phyloP scores from a whole-genome alignment of 495 filamentous ascomycete species.

The Aspergillus diversus region DNA sequence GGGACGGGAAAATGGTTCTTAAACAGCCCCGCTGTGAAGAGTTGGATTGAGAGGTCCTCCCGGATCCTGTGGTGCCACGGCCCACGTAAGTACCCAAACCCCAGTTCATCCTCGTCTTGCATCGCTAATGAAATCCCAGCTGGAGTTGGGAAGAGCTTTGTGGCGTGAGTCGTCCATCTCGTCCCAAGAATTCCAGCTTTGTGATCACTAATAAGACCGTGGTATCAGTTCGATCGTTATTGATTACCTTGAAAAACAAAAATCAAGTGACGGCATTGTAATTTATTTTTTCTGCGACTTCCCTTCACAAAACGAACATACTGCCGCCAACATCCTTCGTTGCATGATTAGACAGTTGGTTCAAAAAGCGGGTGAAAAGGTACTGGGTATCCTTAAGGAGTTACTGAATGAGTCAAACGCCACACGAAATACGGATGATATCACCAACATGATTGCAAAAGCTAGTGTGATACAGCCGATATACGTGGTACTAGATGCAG shows the following conservation, averaged over 20 bases:
- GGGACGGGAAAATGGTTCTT: no score
- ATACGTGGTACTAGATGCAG: slow-evolving; percentile 16
- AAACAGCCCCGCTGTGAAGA: no score
- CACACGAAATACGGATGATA: slow-evolving; percentile 3
- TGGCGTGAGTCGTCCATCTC: not conserved
- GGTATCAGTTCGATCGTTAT: not conserved
- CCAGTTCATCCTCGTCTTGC: no score
- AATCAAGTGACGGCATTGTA: not conserved
- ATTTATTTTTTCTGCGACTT: slow-evolving; percentile 26
- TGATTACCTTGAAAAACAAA: slow-evolving; percentile 2
- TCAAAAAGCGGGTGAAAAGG: not conserved
- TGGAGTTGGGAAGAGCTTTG: slow-evolving; percentile 12
- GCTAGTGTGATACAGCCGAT: slow-evolving; percentile 3
- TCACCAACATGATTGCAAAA: slow-evolving; percentile 6
- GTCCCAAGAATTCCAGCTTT: not conserved
- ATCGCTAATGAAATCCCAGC: not conserved
- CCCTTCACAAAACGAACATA: slow-evolving; percentile 20
- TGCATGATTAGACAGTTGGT: slow-evolving; percentile 14
- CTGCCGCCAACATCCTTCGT: slow-evolving; percentile 15
- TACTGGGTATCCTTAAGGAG: slow-evolving; percentile 1
- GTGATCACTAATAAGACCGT: no score
- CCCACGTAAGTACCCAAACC: no score
- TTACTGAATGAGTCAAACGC: slow-evolving; percentile 1
- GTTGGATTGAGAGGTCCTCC: no score
- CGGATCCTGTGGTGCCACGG: no score